A percentile compares a stretch with the other conserved stretches of the same genome.
These are phyloP conservation scores for Cystobasidium sp. DNA, from an alignment of 1,284 basidiomycete species.

Conservation along the genomic window DNA sequence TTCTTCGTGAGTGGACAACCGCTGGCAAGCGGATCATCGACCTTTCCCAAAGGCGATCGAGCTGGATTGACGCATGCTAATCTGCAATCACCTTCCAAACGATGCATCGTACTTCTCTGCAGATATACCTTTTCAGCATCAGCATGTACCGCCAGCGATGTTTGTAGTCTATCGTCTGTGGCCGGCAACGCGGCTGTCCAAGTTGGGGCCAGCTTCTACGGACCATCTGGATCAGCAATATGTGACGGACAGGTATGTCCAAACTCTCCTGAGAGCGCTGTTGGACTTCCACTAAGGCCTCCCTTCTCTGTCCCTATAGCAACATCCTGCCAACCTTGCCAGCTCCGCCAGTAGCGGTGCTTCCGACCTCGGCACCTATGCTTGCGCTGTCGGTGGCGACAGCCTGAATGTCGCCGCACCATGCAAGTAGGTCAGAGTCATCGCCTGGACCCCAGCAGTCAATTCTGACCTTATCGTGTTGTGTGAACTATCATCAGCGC, in stretches of 20 bases:
- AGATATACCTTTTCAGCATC: slow-evolving; percentile 39
- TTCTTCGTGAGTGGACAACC: slow-evolving; percentile 32
- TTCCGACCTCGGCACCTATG: slow-evolving; percentile 26
- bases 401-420: slow-evolving; percentile 20
- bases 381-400: slow-evolving; percentile 32
- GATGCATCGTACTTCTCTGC: not conserved
- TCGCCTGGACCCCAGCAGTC: not conserved
- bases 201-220: slow-evolving; percentile 28
- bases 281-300: not conserved
- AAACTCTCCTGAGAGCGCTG: not conserved
- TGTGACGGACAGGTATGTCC: slow-evolving; percentile 29
- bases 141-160: not conserved
- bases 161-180: slow-evolving; percentile 10
- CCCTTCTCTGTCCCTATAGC: not conserved
- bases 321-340: slow-evolving; percentile 29
- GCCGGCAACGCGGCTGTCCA: slow-evolving; percentile 34
- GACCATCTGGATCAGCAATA: slow-evolving; percentile 21
- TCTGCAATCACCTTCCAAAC: not conserved
- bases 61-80: not conserved
- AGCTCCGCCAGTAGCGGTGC: slow-evolving; percentile 18
- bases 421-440: slow-evolving; percentile 18
- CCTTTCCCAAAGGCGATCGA: slow-evolving; percentile 14
- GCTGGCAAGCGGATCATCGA: not conserved
- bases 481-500: not conserved
- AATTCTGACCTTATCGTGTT: not conserved